Evolutionary conservation across 2,329 filamentous ascomycete species (phyloP), one percentile per base, ranked within the genome.

Genomic region (Aspergillus vadensis): DNA sequence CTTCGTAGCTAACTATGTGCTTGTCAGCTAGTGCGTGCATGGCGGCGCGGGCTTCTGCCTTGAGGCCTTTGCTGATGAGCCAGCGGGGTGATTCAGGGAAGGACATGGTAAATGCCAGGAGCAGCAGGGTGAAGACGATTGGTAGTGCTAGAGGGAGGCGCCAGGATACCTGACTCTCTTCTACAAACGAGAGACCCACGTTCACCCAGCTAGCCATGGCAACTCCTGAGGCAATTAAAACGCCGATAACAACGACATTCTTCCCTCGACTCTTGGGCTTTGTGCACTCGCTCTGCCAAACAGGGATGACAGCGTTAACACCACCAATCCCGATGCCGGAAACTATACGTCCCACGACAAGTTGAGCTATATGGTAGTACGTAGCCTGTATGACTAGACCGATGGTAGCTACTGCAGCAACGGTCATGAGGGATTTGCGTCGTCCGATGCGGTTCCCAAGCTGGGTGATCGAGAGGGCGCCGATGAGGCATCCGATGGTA

Each of bases 141-240:
- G 85, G 83, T 64, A 86, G 80, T 4, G 80, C 81, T 44, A 85
- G 80, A 0, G 83, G 83, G 55, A 84, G 80, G 17, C 83, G 77
- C 83, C 83, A 85, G 69, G 2, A 71, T 73, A 9, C 73, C 72
- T 17, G 77, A 76, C 63, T 81, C 81, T 14, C 58, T 63, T 4
- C 77, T 82, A 62, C 83, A 81, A 69, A 61, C 0, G 59, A 48
- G 30, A 64, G 67, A 5, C 67, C 67, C 14, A 67, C 76, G 38
- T 30, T 30, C 27, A 30, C 27, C 27, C 27, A 30, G 9, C 27
- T 30, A 4, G 27, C 27, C 3, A 30, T 12, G 9, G 27, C 27
- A 12, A 30, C 27, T 30, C 9, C 27, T 30, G 27, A 30, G 27
- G 27, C 27, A 4, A 30, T 30, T 2, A 30, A 30, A 4, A 30